Evolutionary conservation across 352 stramenopile species (phyloP), one percentile per base, ranked within the genome.

Genomic region (Phytopythium vexans): DNA sequence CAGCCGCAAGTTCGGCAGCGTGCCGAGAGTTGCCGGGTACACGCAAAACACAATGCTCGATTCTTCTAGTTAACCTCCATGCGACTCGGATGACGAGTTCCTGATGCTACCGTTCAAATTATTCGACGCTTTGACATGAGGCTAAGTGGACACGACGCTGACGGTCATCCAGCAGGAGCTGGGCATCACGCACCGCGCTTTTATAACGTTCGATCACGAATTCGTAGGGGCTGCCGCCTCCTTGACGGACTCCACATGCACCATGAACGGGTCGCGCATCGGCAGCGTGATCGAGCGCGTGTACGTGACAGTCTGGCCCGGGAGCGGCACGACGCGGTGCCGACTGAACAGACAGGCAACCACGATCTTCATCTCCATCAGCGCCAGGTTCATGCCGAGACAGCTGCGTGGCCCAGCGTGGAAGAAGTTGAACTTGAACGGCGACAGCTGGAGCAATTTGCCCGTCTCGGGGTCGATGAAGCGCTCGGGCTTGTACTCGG

Each of bases 291-390:
- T 70, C 8, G 72, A 77, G 8, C 60, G 55, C 1, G 68, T 52
- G 54, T 86, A 86, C 12, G 61, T 62, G 15, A 76, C 46, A 27
- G 68, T 46, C 27, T 80, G 66, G 0, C 37, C 60, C 6, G 67
- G 56, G 8, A 63, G 39, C 14, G 63, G 39, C n/a, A 56, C 53
- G 32, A 95, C 49, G 37, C 83, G 50, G 49, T 88, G 93, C 16
- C 74, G 62, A 9, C 70, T 67, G 27, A 95, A 54, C 21, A 94
- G 41, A 40, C 52, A 61, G 21, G 65, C 62, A 3, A 74, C 55
- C 37, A 88, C 66, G 31, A 90, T 63, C 43, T 94, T 92, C 63
- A 92, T 86, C 63, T 95, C 76, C 6, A 93, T 55, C 64, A 93
- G 66, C 6, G 86, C 85, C 3, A 96, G 47, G 15, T 75, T 64